A percentile compares a stretch with the other conserved stretches of the same genome.
These are phyloP conservation scores for Monosporozyma aerobia DNA, from an alignment of 805 yeast species.

Conservation along the genomic window DNA sequence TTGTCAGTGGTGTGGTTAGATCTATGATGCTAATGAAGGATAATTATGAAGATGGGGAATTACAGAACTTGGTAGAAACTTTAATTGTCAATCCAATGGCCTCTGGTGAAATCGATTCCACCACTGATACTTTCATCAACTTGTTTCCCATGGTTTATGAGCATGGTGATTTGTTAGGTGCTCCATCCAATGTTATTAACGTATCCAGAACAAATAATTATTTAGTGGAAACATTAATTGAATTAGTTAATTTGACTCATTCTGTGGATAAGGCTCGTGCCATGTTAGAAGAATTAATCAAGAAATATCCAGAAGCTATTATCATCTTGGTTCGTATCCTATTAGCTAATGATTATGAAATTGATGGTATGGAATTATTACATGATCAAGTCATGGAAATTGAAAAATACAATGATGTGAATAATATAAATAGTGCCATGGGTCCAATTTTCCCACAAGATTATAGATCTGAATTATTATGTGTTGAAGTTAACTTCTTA, in stretches of 20 bases:
- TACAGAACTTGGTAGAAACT: conserved; percentile 66
- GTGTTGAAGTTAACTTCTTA: conserved; percentile 24
- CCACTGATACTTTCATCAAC: conserved; percentile 24
- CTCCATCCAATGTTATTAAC: conserved; percentile 25
- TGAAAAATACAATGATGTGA: conserved; percentile 7
- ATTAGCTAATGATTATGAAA: conserved; percentile 28
- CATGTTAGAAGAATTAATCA: conserved; percentile 20
- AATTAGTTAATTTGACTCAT: conserved; percentile 24
- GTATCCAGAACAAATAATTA: conserved; percentile 28
- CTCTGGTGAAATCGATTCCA: conserved; percentile 26
- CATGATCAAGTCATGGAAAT: conserved; percentile 20
- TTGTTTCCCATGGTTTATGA: conserved; percentile 27
- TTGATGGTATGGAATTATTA: conserved; percentile 28
- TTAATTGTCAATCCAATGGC: conserved; percentile 71
- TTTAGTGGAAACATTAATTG: conserved; percentile 25
- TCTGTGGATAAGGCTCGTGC: conserved; percentile 18
- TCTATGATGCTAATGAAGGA: conserved; percentile 38
- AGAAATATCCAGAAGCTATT: conserved; percentile 21
- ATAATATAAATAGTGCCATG: background rate
- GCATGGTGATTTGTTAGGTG: conserved; percentile 26
- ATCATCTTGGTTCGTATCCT: conserved; percentile 27
- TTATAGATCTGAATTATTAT: conserved; percentile 25
- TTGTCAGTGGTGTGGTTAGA: conserved; percentile 59
- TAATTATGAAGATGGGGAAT: conserved; percentile 60
- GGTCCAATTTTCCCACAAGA: conserved; percentile 12